Base-by-base conservation (phyloP, 2,329 filamentous ascomycete species). In the Coniochaeta sp. region DNA sequence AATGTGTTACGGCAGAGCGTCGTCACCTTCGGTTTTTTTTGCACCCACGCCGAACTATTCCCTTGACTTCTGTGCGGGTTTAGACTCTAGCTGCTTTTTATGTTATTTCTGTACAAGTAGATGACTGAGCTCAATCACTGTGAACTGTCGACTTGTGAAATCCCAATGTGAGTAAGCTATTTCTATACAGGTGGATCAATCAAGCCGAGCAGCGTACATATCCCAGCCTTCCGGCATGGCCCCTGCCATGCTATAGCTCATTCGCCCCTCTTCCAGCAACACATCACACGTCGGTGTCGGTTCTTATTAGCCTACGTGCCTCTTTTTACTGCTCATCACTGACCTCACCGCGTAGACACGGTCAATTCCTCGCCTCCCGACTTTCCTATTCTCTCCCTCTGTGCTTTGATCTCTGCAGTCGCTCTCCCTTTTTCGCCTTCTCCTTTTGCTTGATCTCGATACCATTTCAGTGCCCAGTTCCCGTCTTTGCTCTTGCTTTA, bases 201-300 rank as follows among this genome's bases (percentile, higher is more conserved):
- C n/a, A n/a, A n/a, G n/a, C n/a, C n/a, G n/a, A n/a, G n/a, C n/a
- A n/a, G n/a, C 38, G 38, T 42, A 42, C 35, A 20, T 26, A 42
- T 42, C 38, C 38, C 38, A 42, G 38, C 38, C 38, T 42, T 42
- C 38, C 38, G 38, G 24, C 35, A 24, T 42, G 38, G 38, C 38
- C 38, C 18, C 13, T 42, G 38, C 38, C 18, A 18, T 22, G 4
- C 33, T 18, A 4, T 18, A 42, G 38, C 38, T 42, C 38, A n/a
- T n/a, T n/a, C 38, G 38, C 38, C 38, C 38, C 38, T 42, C 38
- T 42, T 38, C 38, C 20, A 42, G n/a, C n/a, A n/a, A n/a, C n/a
- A 42, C 38, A 42, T 42, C 38, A 42, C 18, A 42, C 38, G 38
- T 42, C 38, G 38, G 22, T 22, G 38, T 22, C 38, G 38, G 20